A percentile compares a stretch with the other conserved stretches of the same genome.
These are phyloP conservation scores for Linum usitatissimum DNA, from an alignment of 345 rosid species.

Conservation along the genomic window DNA sequence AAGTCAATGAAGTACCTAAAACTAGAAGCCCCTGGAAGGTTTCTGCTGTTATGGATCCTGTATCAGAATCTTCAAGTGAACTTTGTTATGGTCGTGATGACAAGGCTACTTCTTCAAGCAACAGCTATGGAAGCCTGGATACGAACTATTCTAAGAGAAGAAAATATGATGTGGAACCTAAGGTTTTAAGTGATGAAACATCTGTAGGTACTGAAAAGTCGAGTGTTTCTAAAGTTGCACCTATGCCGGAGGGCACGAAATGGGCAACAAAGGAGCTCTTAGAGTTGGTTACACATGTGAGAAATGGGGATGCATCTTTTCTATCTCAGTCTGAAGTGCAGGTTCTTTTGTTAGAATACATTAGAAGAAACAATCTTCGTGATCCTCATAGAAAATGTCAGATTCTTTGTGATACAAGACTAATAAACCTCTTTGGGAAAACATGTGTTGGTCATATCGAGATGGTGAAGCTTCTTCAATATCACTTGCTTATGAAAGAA, in stretches of 20 bases:
- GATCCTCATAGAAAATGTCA: conserved; percentile 63
- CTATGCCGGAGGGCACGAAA: conserved; percentile 23
- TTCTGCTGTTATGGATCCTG: conserved; percentile 23
- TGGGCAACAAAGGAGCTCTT: conserved; percentile 90
- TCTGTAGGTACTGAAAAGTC: conserved; percentile 15
- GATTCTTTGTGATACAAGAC: conserved; percentile 67
- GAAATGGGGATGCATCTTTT: conserved; percentile 52
- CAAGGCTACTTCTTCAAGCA: conserved; percentile 21
- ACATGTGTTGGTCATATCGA: conserved; percentile 64
- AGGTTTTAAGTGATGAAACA: conserved; percentile 22
- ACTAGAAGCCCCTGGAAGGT: conserved; percentile 15
- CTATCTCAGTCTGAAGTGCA: conserved; percentile 59
- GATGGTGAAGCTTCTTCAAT: conserved; percentile 82
- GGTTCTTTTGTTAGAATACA: conserved; percentile 60
- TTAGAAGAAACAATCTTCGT: conserved; percentile 53
- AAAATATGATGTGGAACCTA: conserved; percentile 30
- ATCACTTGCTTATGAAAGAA: conserved; percentile 55
- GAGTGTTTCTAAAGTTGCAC: conserved; percentile 18
- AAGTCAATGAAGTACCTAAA: conserved; percentile 28
- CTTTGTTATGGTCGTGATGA: conserved; percentile 22
- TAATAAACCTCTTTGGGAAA: conserved; percentile 57
- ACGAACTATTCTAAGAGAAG: conserved; percentile 41
- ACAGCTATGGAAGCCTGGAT: conserved; percentile 28
- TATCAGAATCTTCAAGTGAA: conserved; percentile 21
- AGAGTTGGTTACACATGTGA: conserved; percentile 71